Evolutionary conservation across 1,139 yeast genomes (phyloP).

Genomic region (Candida buenavistaensis): DNA sequence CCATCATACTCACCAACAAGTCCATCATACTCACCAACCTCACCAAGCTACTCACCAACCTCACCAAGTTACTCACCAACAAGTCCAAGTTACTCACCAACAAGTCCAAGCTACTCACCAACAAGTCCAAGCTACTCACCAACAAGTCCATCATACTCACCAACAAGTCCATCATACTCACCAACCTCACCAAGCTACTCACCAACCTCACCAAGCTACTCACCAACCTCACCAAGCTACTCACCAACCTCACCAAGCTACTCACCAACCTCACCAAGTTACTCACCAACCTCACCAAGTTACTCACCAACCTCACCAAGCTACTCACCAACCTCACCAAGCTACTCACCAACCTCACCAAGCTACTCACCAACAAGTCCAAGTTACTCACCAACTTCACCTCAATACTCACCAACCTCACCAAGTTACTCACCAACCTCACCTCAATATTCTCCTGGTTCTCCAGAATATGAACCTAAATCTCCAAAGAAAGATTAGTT

Average conservation of each 20-base stretch:
- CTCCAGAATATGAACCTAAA: slow-evolving; percentile 39
- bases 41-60: slow-evolving; percentile 58
- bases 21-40: slow-evolving; percentile 70
- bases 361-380: slow-evolving; percentile 65
- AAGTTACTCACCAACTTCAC: slow-evolving; percentile 60
- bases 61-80: slow-evolving; percentile 75
- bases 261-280: slow-evolving; percentile 73
- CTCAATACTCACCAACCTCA: slow-evolving; percentile 65
- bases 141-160: slow-evolving; percentile 50
- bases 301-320: slow-evolving; percentile 75
- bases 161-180: slow-evolving; percentile 53
- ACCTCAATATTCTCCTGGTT: slow-evolving; percentile 53
- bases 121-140: slow-evolving; percentile 38
- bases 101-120: slow-evolving; percentile 56
- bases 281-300: slow-evolving; percentile 69
- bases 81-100: slow-evolving; percentile 68
- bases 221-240: slow-evolving; percentile 66
- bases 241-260: slow-evolving; percentile 69
- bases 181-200: slow-evolving; percentile 63
- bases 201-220: slow-evolving; percentile 73
- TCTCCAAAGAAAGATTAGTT: slow-evolving; percentile 1
- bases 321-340: slow-evolving; percentile 75
- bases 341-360: slow-evolving; percentile 53
- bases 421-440: slow-evolving; percentile 66
- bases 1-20: slow-evolving; percentile 74